Base-by-base conservation (phyloP, 805 yeast species). In the Spathaspora girioi region DNA sequence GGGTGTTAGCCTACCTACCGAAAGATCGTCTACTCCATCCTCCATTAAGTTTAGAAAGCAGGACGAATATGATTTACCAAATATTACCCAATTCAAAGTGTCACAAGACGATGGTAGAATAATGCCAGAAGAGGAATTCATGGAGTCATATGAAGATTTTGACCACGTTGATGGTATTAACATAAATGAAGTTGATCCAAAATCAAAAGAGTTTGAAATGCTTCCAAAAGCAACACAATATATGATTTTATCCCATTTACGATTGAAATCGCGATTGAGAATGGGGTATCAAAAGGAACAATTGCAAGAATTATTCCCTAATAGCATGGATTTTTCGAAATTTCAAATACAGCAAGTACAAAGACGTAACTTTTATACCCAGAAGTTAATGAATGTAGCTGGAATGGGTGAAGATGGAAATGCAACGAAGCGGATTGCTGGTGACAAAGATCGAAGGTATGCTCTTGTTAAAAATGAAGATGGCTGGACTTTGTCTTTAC, bases 221-320 rank as follows among this genome's bases (percentile, higher is more conserved):
- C 70, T 94, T n/a, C 97, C 99, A 0, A 71, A 85, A 47, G 81
- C 91, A 0, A 84, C 96, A 0, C 97, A 91, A 63, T 94, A 94
- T 63, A 89, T 91, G 80, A 81, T 90, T 3, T 70, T 94, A 11
- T 89, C 94, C 9, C 89, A 89, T 53, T 77, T 96, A 14, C 68
- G 99, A 51, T 70, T 91, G 23, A 79, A 90, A 54, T 92, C 97
- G 0, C 73, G 99, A 52, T 77, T 94, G 64, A 83, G 99, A 70
- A 86, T 94, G 96, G 99, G 99, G 1, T 92, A 88, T 62, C 77
- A 93, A 0, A 89, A 91, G 51, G 91, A 88, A n/a, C 97, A 94
- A 61, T 73, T 94, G 35, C 88, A 89, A 56, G 71, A 80, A 4
- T 70, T 90, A 50, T 94, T 93, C 59, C 96, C 97, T 0, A 77